Evolutionary conservation across 2,329 filamentous ascomycete genomes (phyloP), one percentile per base, ranked within the genome.

Genomic region (Fusarium sp.): DNA sequence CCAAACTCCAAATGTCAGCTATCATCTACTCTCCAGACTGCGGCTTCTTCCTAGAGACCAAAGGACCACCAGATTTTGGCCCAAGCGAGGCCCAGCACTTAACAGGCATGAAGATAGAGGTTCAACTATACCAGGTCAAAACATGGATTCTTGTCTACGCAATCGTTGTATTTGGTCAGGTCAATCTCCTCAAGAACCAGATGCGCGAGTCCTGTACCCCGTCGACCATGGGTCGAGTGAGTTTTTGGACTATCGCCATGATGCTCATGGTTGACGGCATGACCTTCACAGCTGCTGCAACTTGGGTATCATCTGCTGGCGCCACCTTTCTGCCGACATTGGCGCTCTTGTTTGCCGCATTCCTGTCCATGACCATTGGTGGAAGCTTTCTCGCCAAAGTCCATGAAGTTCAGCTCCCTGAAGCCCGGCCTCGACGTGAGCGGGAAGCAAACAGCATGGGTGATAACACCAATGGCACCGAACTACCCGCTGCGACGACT

Each of bases 11-110:
- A 63, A 88, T 92, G 83, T 92, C 91, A 4, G 85, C 88, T 11
- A 85, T 92, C 28, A 83, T 92, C 24, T 92, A 90, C 81, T 93
- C 91, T 17, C 91, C 91, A 2, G 91, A 93, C 79, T 93, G 91
- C 76, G 88, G 86, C 8, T 92, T 90, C 80, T 91, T 92, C 69
- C 83, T 93, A 39, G 89, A 92, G 76, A 89, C 89, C 20, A 90
- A 90, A 75, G 91, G 91, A 0, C 89, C 90, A 4, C 90, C 90
- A 1, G 82, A 84, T 20, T 90, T 85, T 67, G 78, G 88, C 1
- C 82, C 85, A 1, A 80, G 80, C 10, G 87, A 90, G 38, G 87
- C 86, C 3, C 82, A 86, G 14, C 90, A 92, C 77, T 83, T 92
- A 8, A 79, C 85, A 2, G 90, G 90, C 14, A 84, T 88, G 76